Percentiles rank a stretch among this genome's conserved stretches.
Evolutionary conservation across 2,329 filamentous ascomycete genomes (phyloP).

Genomic region (Sporothrix pseudoabietina): DNA sequence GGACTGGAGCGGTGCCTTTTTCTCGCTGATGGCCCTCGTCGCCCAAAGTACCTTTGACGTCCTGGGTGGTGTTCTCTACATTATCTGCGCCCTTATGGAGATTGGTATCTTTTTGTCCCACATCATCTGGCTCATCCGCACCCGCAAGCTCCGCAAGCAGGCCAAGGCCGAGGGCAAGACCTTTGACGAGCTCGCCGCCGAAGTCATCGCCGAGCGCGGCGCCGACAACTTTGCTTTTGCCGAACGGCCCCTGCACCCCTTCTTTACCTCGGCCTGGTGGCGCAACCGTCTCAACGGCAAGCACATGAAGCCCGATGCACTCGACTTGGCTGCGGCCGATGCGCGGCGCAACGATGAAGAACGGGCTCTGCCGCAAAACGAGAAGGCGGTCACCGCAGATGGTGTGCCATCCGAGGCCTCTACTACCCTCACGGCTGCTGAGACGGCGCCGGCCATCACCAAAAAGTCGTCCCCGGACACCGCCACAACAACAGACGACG

Average conservation of each 20-base stretch:
- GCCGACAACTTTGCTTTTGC: slow-evolving; percentile 43
- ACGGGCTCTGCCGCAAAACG: background rate
- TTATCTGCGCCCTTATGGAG: slow-evolving; percentile 60
- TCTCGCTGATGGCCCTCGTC: slow-evolving; percentile 64
- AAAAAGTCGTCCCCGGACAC: background rate
- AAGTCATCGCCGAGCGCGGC: slow-evolving; percentile 40
- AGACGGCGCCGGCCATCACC: background rate
- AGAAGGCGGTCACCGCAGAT: background rate
- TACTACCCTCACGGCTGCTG: background rate
- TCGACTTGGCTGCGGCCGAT: background rate
- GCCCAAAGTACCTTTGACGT: slow-evolving; percentile 64
- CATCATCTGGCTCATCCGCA: slow-evolving; percentile 59
- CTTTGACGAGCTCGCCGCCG: slow-evolving; percentile 55
- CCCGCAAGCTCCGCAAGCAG: slow-evolving; percentile 53
- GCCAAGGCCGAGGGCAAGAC: slow-evolving; percentile 55
- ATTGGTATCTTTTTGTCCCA: slow-evolving; percentile 63
- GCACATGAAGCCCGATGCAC: background rate
- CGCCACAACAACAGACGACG: background rate
- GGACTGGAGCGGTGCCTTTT: slow-evolving; percentile 63
- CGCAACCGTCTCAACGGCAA: slow-evolving; percentile 4
- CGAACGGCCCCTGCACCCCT: slow-evolving; percentile 38
- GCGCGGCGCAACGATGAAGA: background rate
- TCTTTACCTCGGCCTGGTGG: slow-evolving; percentile 26
- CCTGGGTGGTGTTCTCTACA: slow-evolving; percentile 62
- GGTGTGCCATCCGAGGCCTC: background rate